phyloP scores from a whole-genome alignment of 192 early-diverging fungal species.

The Backusella tuberculispora region DNA sequence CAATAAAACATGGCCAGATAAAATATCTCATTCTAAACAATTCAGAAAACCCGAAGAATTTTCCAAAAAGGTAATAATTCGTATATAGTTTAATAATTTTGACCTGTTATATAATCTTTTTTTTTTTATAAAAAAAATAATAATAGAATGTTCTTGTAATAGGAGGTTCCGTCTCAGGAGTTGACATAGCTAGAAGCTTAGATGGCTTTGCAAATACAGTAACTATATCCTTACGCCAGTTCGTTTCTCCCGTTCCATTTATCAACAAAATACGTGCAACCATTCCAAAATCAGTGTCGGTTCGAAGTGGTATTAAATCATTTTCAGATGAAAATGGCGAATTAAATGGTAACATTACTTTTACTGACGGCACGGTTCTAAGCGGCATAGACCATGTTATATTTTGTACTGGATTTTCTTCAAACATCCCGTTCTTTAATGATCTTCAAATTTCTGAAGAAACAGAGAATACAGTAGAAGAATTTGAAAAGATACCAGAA shows the following conservation, averaged over 20 bases:
- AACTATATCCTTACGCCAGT: conserved; percentile 19
- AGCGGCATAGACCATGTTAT: conserved; percentile 60
- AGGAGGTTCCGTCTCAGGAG: conserved; percentile 24
- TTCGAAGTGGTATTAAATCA: background rate
- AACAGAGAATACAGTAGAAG: no score
- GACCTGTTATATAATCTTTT: background rate
- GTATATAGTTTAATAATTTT: background rate
- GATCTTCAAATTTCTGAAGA: background rate
- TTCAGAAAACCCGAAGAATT: conserved; percentile 23
- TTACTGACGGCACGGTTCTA: conserved; percentile 58
- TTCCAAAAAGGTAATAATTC: conserved; percentile 19
- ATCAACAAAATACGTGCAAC: conserved; percentile 10
- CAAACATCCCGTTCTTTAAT: conserved; percentile 54
- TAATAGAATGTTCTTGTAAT: conserved; percentile 25
- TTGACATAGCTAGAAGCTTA: conserved; percentile 24
- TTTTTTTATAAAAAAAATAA: conserved; percentile 1
- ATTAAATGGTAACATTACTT: conserved; percentile 31
- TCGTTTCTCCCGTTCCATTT: background rate
- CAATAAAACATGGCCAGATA: conserved; percentile 28
- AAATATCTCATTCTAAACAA: conserved; percentile 30
- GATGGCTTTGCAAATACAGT: conserved; percentile 18
- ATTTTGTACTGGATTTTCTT: conserved; percentile 67
- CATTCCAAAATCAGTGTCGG: conserved; percentile 7
- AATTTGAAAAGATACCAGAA: background rate
- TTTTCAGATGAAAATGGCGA: conserved; percentile 23